A percentile compares a stretch with the other conserved stretches of the same genome.
Conservation (phyloP, 345 rosid species). For the Hypericum perforatum region DNA sequence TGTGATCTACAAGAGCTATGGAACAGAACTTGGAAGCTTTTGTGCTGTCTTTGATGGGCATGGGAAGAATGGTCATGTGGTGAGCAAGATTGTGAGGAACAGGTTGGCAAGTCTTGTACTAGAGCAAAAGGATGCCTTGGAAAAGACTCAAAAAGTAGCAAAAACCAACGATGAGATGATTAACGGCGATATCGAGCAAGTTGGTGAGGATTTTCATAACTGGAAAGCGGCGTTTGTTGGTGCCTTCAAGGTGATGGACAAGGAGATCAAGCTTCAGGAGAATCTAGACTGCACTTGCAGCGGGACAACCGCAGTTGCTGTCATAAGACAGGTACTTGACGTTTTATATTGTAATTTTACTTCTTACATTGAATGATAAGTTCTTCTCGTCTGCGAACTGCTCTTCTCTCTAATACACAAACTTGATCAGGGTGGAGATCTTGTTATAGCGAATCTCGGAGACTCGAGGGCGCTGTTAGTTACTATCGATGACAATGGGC, state of each 20-base stretch:
- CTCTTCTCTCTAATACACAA: not conserved
- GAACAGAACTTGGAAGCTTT: slow-evolving; percentile 41
- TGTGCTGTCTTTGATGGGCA: slow-evolving; percentile 89
- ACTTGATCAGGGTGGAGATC: slow-evolving; percentile 45
- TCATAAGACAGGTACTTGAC: slow-evolving; percentile 42
- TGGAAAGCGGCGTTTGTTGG: slow-evolving; percentile 40
- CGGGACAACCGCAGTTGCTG: slow-evolving; percentile 77
- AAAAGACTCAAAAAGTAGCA: not conserved
- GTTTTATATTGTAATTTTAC: not conserved
- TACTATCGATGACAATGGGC: slow-evolving; percentile 33
- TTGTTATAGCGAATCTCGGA: slow-evolving; percentile 76
- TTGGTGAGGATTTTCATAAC: slow-evolving; percentile 13
- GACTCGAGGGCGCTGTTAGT: slow-evolving; percentile 83
- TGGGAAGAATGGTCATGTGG: slow-evolving; percentile 62
- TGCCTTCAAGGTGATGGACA: slow-evolving; percentile 61
- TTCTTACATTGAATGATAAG: not conserved
- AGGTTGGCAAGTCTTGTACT: slow-evolving; percentile 49
- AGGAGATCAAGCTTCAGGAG: slow-evolving; percentile 51
- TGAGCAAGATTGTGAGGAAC: slow-evolving; percentile 60
- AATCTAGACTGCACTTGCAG: slow-evolving; percentile 55
- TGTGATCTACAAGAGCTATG: slow-evolving; percentile 39
- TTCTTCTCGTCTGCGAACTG: not conserved
- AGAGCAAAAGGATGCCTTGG: slow-evolving; percentile 33
- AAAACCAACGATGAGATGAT: not conserved
- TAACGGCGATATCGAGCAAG: not conserved